Base-by-base conservation (phyloP, 2,329 filamentous ascomycete species). In the Raffaelea arxii region DNA sequence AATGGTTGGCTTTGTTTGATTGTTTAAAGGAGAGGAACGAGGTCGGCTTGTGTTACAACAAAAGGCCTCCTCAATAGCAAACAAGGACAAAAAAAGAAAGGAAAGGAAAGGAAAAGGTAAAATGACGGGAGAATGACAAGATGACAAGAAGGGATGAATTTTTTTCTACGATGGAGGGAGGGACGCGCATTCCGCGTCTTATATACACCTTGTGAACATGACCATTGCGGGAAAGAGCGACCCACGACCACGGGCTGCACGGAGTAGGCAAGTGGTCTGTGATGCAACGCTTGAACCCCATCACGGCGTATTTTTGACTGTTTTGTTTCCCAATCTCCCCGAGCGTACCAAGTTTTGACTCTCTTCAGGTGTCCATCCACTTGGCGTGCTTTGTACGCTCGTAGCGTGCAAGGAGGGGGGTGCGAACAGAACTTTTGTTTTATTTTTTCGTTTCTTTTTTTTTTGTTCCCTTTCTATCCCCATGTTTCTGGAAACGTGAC, bases 11-110 rank as follows among this genome's bases (percentile, higher is more conserved):
- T n/a, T n/a, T n/a, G n/a, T n/a, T n/a, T n/a, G n/a, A n/a, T n/a
- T n/a, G n/a, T n/a, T n/a, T n/a, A n/a, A 49, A 46, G 43, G 47
- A 46, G 44, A 38, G n/a, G 43, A 40, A 38, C 24, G 41, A 18
- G 35, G 44, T 43, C 11, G 35, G 32, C 39, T 19, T 39, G 27
- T n/a, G n/a, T n/a, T n/a, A n/a, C n/a, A n/a, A n/a, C n/a, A n/a
- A n/a, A n/a, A 22, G 14, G 10, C 7, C 7, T 24, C 21, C 14
- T 41, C 23, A 23, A 41, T 23, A 11, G 21, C 12, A 22, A 41
- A 41, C 38, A 41, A 41, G 21, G 38, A 23, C 38, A 36, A 36
- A n/a, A 7, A 18, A 36, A 36, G 9, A 32, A 32, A 32, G 9
- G n/a, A 6, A 14, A 11, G 38, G 11, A 10, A 40, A 23, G 6